Base-by-base conservation (phyloP, 306 rosid genomes). In the Cucurbita moschata region DNA sequence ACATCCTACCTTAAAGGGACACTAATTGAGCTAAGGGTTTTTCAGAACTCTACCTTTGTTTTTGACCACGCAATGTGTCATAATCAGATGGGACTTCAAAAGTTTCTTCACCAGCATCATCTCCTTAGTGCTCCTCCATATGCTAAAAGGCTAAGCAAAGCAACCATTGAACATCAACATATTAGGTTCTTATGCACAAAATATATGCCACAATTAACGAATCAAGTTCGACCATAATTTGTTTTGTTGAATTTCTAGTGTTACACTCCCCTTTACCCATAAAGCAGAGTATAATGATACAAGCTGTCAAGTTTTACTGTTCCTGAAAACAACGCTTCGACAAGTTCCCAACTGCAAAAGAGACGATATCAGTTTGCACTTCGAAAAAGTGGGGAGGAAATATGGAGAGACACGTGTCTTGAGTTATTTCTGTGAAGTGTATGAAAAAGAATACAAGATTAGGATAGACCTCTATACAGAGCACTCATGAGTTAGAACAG, bases 251-350 rank as follows among this genome's bases (percentile, higher is more conserved):
- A 70, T 50, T 50, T 69, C 13, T 70, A 30, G n/a, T 70, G 74
- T 50, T 51, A 70, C 74, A 70, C 60, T 70, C 74, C 74, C 60
- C 74, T 50, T 70, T 49, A 70, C 74, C 74, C 46, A 70, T 46
- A 70, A 70, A 70, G 59, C 74, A 51, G 51, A 49, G 11, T 13
- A 14, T 35, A 18, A 70, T 70, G 59, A 47, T 13, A 50, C 44
- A 30, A 15, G 74, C 60, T 51, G 60, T 70, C 26, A 15, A 70
- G 13, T 50, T 21, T 9, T 70, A 35, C 46, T 70, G 74, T 50
- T 50, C 23, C 26, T 30, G 74, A 70, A 70, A 70, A 70, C 74
- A 47, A 70, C 30, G 74, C 57, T 70, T 70, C 51, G 74, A 51
- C 74, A 70, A 51, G 18, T 50, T 15, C 58, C 47, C 30, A 16